These are phyloP conservation scores for Niebla homalea DNA, from an alignment of 495 filamentous ascomycete species.

Conservation along the genomic window DNA sequence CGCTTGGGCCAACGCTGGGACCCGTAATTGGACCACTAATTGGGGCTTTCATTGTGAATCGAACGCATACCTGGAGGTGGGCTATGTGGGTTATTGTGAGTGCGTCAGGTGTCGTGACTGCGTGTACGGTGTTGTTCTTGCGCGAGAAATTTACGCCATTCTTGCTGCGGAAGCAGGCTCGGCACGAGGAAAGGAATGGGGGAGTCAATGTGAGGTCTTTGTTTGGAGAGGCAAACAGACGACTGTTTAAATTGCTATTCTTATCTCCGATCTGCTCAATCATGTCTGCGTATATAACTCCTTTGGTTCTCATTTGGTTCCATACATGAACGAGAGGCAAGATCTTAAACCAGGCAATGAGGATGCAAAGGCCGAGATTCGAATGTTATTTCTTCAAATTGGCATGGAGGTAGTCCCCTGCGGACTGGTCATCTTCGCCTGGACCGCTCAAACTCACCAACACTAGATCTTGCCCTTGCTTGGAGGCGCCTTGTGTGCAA, in stretches of 20 bases:
- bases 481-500: conserved; percentile 36
- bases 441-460: conserved; percentile 35
- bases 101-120: conserved; percentile 25
- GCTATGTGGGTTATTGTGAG: conserved; percentile 36
- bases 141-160: conserved; percentile 37
- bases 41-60: conserved; percentile 31
- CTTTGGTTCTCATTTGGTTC: neutral
- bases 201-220: conserved; percentile 18
- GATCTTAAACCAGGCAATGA: conserved; percentile 5
- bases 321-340: conserved; percentile 27
- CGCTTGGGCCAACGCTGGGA: conserved; percentile 39
- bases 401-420: conserved; percentile 38
- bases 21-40: conserved; percentile 27
- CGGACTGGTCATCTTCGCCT: conserved; percentile 45
- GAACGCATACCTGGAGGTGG: conserved; percentile 32
- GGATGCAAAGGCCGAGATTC: conserved; percentile 32
- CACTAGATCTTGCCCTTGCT: conserved; percentile 39
- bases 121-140: conserved; percentile 29
- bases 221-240: conserved; percentile 23
- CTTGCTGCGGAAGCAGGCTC: conserved; percentile 26
- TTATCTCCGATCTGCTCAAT: conserved; percentile 35
- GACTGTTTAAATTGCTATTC: conserved; percentile 27
- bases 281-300: conserved; percentile 42
- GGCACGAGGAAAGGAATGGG: conserved; percentile 30
- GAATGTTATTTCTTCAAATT: conserved; percentile 43